phyloP scores from a whole-genome alignment of 2,329 filamentous ascomycete genomes.

The Aspergillus intermedius region DNA sequence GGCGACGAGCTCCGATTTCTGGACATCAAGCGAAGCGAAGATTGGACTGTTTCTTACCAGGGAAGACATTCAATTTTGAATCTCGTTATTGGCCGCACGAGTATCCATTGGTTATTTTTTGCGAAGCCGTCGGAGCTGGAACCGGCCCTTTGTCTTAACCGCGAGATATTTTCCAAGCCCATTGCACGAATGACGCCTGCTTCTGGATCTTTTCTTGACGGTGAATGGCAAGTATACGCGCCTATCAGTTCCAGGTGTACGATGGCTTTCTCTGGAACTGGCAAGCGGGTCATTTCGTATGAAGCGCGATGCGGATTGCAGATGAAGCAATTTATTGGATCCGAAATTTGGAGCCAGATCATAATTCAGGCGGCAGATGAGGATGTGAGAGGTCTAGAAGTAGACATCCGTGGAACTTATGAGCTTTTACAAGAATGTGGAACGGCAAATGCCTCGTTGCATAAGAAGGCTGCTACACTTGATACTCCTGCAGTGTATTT shows the following conservation, averaged over 20 bases:
- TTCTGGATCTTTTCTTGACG: conserved; percentile 26
- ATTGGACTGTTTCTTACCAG: conserved; percentile 27
- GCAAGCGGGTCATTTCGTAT: conserved; percentile 30
- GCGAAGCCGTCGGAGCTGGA: conserved; percentile 35
- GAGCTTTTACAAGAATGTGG: conserved; percentile 50
- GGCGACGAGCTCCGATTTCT: conserved; percentile 23
- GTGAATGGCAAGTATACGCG: conserved; percentile 41
- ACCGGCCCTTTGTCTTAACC: conserved; percentile 33
- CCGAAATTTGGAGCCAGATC: conserved; percentile 42
- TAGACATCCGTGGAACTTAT: conserved; percentile 47
- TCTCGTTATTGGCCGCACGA: conserved; percentile 18
- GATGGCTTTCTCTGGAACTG: conserved; percentile 32
- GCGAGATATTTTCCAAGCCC: conserved; percentile 40
- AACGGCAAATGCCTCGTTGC: conserved; percentile 50
- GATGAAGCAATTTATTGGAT: conserved; percentile 29
- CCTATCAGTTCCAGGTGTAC: conserved; percentile 31
- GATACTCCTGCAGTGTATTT: conserved; percentile 41
- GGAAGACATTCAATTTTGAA: conserved; percentile 18
- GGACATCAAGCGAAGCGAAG: conserved; percentile 23
- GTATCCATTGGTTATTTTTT: conserved; percentile 44
- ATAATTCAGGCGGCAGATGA: conserved; percentile 30
- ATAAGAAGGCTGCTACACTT: conserved; percentile 34
- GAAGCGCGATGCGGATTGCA: conserved; percentile 37
- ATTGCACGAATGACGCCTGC: conserved; percentile 43
- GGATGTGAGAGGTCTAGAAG: conserved; percentile 22